Evolutionary conservation across 345 rosid genomes (phyloP).

Genomic region (Angophora floribunda): DNA sequence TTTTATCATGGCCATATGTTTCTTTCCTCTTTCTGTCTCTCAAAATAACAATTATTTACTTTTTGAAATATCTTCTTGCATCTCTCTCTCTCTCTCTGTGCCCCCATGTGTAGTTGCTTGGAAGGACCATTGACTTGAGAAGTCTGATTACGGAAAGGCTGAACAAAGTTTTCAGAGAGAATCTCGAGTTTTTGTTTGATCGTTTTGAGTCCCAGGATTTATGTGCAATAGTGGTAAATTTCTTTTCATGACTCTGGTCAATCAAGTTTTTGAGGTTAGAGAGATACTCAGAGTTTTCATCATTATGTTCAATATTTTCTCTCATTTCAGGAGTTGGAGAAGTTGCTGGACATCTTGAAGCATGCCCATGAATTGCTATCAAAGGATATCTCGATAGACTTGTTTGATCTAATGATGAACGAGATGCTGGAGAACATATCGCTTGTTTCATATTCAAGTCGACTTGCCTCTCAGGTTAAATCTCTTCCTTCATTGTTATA

Average conservation of each 20-base stretch:
- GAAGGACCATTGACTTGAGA: constrained; percentile 88
- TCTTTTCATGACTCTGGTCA: not conserved
- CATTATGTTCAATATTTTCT: not conserved
- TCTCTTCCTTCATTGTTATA: not conserved
- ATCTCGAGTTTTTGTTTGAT: constrained; percentile 90
- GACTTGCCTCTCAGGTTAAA: constrained; percentile 95
- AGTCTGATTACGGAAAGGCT: constrained; percentile 80
- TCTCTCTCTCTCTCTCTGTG: not conserved
- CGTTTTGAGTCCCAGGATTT: constrained; percentile 96
- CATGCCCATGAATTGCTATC: constrained; percentile 78
- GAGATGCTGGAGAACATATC: constrained; percentile 98
- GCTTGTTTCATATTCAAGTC: constrained; percentile 90
- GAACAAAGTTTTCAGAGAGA: constrained; percentile 94
- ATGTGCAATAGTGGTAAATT: constrained; percentile 81
- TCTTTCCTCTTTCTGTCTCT: not conserved
- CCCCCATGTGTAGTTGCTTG: constrained; percentile 58
- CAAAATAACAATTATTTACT: not conserved
- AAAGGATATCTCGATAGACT: constrained; percentile 69
- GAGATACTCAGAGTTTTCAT: not conserved
- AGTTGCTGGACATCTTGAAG: constrained; percentile 65
- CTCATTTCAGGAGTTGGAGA: constrained; percentile 78
- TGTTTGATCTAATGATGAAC: constrained; percentile 76
- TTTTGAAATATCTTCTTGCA: not conserved
- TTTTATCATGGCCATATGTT: not conserved
- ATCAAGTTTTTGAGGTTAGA: not conserved